Base-by-base conservation (phyloP, 2,329 filamentous ascomycete genomes). In the Pleomassaria siparia region DNA sequence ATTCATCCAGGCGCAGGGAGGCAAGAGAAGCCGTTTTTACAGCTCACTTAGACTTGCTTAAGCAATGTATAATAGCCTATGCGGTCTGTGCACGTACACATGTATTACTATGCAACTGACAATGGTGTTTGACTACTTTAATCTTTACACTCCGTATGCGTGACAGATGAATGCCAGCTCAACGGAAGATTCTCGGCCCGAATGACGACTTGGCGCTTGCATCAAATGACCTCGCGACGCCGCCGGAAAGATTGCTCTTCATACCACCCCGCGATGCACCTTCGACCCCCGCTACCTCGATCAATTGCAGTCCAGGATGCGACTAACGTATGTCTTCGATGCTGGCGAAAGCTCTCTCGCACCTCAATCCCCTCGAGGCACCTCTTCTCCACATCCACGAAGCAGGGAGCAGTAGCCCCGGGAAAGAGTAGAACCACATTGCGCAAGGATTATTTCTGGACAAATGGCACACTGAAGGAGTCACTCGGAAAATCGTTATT, bases 401-500 rank as follows among this genome's bases (percentile, higher is more conserved):
- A 57, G 51, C 59, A 64, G 40, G 60, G 64, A 41, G 63, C 62
- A 40, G 56, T 63, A 49, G 59, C 62, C 11, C 51, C 56, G 12
- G 61, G 59, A 15, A 65, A 62, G 56, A 60, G 58, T 35, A 58
- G 62, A 51, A 65, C 50, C 36, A 44, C 63, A 12, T 70, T 72
- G 50, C 58, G 54, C 51, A 69, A 63, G 44, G 67, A 70, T 49
- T 73, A 72, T 52, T 72, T 73, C 47, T 69, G 66, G 60, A 59
- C 67, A 30, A 73, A 73, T 48, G 50, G 64, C 13, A 48, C 61
- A 15, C 48, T 72, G 5, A 65, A 63, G 30, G 66, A 71, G 11
- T 54, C 63, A 2, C 58, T 72, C 32, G 58, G 58, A 43, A 56
- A 49, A 13, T 49, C 56, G 25, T 16, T 60, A n/a, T 36, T 35